A percentile compares a stretch with the other conserved stretches of the same genome.
Evolutionary conservation across 2,329 filamentous ascomycete genomes (phyloP).

Genomic region (Plectosphaerella sp.): DNA sequence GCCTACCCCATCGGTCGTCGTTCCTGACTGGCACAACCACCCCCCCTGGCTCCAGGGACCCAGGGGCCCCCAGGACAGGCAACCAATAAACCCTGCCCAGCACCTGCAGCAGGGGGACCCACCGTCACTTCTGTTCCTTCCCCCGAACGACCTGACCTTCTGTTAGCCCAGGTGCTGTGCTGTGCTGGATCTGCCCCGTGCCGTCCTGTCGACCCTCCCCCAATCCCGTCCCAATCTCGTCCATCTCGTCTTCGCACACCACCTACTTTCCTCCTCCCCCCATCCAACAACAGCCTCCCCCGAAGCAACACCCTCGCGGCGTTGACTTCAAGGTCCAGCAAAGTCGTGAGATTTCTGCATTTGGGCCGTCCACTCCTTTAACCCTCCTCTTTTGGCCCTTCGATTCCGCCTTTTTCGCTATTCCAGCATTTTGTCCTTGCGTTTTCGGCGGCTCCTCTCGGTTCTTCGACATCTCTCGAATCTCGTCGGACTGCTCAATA

Average conservation of each 20-base stretch:
- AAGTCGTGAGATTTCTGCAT: constrained; percentile 51
- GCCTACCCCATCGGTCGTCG: neutral
- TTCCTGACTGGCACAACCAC: neutral
- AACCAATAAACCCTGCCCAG: neutral
- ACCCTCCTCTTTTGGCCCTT: neutral
- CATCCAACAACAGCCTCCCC: neutral
- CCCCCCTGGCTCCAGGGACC: neutral
- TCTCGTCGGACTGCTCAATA: constrained; percentile 12
- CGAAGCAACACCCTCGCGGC: constrained; percentile 3
- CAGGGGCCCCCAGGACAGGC: neutral
- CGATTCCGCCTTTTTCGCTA: constrained; percentile 6
- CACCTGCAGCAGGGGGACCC: neutral
- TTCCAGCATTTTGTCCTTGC: constrained; percentile 16
- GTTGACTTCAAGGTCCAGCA: constrained; percentile 5
- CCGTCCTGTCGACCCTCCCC: neutral
- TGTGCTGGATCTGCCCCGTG: neutral
- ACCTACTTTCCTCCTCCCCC: neutral
- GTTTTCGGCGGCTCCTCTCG: constrained; percentile 6
- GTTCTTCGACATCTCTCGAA: constrained; percentile 4
- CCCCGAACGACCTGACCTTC: neutral
- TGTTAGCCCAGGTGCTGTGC: neutral
- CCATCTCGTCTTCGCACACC: constrained; percentile 1
- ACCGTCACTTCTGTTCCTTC: neutral
- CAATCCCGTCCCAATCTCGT: neutral
- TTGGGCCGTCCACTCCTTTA: constrained; percentile 27